phyloP scores from a whole-genome alignment of 2,329 filamentous ascomycete species.

The Diaporthe sp. region DNA sequence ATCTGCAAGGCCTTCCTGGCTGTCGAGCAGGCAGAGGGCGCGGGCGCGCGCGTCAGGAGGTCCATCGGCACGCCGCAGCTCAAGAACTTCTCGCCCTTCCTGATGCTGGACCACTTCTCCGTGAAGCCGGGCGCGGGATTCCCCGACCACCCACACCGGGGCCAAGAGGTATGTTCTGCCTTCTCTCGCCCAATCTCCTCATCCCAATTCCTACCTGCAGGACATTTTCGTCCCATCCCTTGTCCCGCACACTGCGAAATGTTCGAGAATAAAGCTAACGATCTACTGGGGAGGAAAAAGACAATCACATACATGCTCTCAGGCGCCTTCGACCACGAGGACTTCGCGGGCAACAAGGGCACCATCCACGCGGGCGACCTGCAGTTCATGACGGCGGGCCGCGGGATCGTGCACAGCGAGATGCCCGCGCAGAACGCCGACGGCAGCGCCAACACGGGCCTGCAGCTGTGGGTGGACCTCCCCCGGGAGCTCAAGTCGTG shows the following conservation, averaged over 20 bases:
- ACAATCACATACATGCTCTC: constrained; percentile 90
- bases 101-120: constrained; percentile 96
- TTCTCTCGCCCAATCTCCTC: not conserved
- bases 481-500: constrained; percentile 85
- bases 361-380: constrained; percentile 90
- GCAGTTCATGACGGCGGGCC: constrained; percentile 97
- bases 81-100: constrained; percentile 89
- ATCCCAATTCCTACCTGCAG: not conserved
- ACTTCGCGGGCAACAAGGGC: constrained; percentile 88
- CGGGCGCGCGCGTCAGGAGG: constrained; percentile 86
- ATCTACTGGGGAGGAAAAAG: constrained; percentile 82
- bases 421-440: constrained; percentile 88
- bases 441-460: constrained; percentile 82
- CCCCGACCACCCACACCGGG: constrained; percentile 76
- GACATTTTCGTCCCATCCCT: not conserved
- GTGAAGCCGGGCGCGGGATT: constrained; percentile 87
- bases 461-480: constrained; percentile 97
- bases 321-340: constrained; percentile 91
- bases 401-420: constrained; percentile 93
- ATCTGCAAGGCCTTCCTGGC: constrained; percentile 89
- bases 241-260: not conserved
- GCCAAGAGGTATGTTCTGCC: constrained; percentile 46
- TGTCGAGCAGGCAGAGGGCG: constrained; percentile 88
- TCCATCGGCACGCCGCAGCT: constrained; percentile 88
- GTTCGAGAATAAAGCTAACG: constrained; percentile 59